phyloP scores from a whole-genome alignment of 2,329 filamentous ascomycete species.

The Trichoderma endophyticum region DNA sequence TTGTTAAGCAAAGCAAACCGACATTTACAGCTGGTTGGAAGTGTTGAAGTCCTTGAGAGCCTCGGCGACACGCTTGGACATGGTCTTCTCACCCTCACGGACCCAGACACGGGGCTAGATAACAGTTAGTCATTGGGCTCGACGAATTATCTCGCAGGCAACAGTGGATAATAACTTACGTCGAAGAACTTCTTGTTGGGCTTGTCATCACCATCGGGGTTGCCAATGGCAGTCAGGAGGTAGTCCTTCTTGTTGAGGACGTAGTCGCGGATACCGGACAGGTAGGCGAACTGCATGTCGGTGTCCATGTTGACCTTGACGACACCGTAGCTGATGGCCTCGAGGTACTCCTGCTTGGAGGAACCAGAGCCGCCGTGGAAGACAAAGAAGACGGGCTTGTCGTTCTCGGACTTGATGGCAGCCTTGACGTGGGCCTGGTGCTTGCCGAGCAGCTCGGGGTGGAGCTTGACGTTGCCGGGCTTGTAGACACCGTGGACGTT shows the following conservation, averaged over 20 bases:
- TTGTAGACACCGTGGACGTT: conserved; percentile 99
- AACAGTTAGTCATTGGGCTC: neutral
- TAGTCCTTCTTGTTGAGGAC: conserved; percentile 94
- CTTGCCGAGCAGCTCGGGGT: conserved; percentile 93
- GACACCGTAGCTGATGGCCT: conserved; percentile 89
- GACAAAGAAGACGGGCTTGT: conserved; percentile 97
- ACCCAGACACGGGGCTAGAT: conserved; percentile 84
- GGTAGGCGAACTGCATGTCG: conserved; percentile 94
- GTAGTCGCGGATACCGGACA: conserved; percentile 90
- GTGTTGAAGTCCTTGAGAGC: conserved; percentile 88
- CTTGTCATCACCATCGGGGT: conserved; percentile 94
- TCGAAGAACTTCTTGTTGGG: conserved; percentile 98
- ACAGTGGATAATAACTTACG: conserved; percentile 33
- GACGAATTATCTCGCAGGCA: neutral
- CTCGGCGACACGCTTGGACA: conserved; percentile 74
- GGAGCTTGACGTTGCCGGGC: conserved; percentile 93
- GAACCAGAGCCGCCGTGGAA: conserved; percentile 98
- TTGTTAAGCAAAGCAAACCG: neutral
- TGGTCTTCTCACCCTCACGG: conserved; percentile 95
- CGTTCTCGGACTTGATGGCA: conserved; percentile 65
- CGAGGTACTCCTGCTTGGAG: conserved; percentile 81
- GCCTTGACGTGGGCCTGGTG: conserved; percentile 91
- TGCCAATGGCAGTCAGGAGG: conserved; percentile 80
- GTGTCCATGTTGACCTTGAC: conserved; percentile 99
- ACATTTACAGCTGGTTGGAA: conserved; percentile 34